Evolutionary conservation across 192 early-diverging fungal genomes (phyloP).

Genomic region (Podila clonocystis): DNA sequence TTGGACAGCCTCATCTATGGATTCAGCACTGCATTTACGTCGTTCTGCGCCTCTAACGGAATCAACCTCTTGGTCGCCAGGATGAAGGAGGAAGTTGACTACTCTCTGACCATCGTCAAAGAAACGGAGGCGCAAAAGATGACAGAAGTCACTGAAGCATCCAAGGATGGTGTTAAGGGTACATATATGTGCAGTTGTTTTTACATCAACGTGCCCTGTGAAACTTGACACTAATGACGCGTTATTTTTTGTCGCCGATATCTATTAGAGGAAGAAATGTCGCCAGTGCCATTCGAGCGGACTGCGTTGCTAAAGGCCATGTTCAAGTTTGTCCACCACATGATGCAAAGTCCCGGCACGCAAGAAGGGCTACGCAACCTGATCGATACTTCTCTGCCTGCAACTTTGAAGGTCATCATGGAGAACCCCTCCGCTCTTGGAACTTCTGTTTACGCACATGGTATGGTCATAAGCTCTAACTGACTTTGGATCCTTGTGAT

Average conservation of each 20-base stretch:
- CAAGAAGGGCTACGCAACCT: conserved; percentile 94
- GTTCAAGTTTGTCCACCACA: conserved; percentile 91
- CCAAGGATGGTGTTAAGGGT: conserved; percentile 5
- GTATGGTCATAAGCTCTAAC: conserved; percentile 47
- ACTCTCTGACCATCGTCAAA: conserved; percentile 51
- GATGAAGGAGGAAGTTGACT: conserved; percentile 76
- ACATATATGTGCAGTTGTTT: neutral
- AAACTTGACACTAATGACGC: neutral
- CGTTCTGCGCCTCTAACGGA: conserved; percentile 87
- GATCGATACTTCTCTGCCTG: conserved; percentile 88
- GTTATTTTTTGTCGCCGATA: neutral
- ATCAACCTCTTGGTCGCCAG: conserved; percentile 79
- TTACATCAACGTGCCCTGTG: neutral
- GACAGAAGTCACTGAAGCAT: conserved; percentile 50
- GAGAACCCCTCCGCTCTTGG: conserved; percentile 82
- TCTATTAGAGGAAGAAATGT: conserved; percentile 42
- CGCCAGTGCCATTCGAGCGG: conserved; percentile 74
- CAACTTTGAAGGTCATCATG: conserved; percentile 78
- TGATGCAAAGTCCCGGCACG: conserved; percentile 94
- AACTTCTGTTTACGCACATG: conserved; percentile 82
- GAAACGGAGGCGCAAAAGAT: conserved; percentile 43
- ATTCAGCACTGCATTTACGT: conserved; percentile 76
- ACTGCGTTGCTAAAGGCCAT: conserved; percentile 84
- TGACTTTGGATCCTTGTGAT: conserved; percentile 45
- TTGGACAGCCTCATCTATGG: conserved; percentile 87